Percentiles rank a stretch among this genome's conserved stretches.
Evolutionary conservation across 2,329 filamentous ascomycete species (phyloP).

Genomic region (Epichloe sylvatica): DNA sequence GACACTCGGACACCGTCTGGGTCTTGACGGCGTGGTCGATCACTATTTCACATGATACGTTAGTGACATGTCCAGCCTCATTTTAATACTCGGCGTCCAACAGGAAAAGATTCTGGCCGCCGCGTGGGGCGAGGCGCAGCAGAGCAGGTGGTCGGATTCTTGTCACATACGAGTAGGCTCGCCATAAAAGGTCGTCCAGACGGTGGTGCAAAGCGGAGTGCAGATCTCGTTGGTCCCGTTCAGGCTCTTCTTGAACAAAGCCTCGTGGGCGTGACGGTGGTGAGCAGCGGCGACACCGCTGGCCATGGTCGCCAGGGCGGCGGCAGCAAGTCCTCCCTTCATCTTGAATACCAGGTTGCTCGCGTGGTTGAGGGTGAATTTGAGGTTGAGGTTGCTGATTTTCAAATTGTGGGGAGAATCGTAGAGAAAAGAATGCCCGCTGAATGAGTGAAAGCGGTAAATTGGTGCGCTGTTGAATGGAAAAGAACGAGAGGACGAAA

Average conservation of each 20-base stretch:
- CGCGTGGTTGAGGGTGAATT: neutral
- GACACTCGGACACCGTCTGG: constrained; percentile 9
- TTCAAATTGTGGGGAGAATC: constrained; percentile 8
- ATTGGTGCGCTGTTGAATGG: constrained; percentile 37
- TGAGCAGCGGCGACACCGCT: constrained; percentile 40
- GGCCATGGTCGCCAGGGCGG: constrained; percentile 47
- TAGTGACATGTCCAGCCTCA: too few relatives aligned
- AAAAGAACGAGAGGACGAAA: constrained; percentile 38
- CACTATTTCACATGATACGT: constrained; percentile 15
- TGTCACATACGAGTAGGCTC: constrained; percentile 45
- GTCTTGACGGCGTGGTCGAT: constrained; percentile 21
- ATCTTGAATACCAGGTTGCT: constrained; percentile 38
- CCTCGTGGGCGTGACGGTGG: constrained; percentile 52
- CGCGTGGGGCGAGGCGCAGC: too few relatives aligned
- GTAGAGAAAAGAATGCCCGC: constrained; percentile 54
- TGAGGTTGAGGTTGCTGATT: too few relatives aligned
- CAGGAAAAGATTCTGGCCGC: too few relatives aligned
- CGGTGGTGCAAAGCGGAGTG: constrained; percentile 53
- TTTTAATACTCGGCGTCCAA: too few relatives aligned
- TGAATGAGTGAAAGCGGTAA: constrained; percentile 61
- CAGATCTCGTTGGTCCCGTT: constrained; percentile 34
- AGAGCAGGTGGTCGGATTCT: neutral
- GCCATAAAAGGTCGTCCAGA: constrained; percentile 46
- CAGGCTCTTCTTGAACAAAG: constrained; percentile 41
- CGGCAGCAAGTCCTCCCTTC: constrained; percentile 58